Evolutionary conservation across 1,284 basidiomycete genomes (phyloP).

Genomic region (Exobasidium rhododendri): DNA sequence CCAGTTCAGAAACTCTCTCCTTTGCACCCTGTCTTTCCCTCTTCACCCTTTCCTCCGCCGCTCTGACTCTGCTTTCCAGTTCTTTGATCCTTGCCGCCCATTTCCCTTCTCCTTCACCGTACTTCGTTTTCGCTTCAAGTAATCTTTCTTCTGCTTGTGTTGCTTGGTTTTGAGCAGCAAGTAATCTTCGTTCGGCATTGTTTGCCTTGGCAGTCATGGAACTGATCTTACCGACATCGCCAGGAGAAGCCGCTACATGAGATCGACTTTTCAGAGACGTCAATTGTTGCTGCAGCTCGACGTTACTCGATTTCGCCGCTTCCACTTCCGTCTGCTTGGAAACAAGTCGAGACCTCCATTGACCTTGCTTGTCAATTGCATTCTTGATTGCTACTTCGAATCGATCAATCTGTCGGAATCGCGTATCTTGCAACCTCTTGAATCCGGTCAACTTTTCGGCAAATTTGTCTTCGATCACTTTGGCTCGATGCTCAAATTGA

Average conservation of each 20-base stretch:
- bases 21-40: conserved; percentile 90
- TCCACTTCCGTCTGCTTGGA: conserved; percentile 86
- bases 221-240: conserved; percentile 37
- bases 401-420: conserved; percentile 89
- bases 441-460: conserved; percentile 72
- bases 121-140: conserved; percentile 68
- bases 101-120: conserved; percentile 38
- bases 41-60: conserved; percentile 90
- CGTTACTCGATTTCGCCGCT: conserved; percentile 61
- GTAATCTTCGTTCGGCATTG: conserved; percentile 68
- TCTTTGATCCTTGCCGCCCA: conserved; percentile 57
- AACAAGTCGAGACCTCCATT: conserved; percentile 78
- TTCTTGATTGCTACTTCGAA: conserved; percentile 84
- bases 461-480: conserved; percentile 73
- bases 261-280: conserved; percentile 63
- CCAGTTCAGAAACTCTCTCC: conserved; percentile 64
- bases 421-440: conserved; percentile 78
- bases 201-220: conserved; percentile 39
- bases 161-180: conserved; percentile 77
- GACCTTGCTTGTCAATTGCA: conserved; percentile 75
- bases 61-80: conserved; percentile 77
- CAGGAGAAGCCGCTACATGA: conserved; percentile 27
- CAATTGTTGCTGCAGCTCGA: conserved; percentile 74
- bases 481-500: conserved; percentile 80
- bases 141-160: conserved; percentile 77